phyloP scores from a whole-genome alignment of 805 yeast species.

The Tetrapisispora pingtungensis region DNA sequence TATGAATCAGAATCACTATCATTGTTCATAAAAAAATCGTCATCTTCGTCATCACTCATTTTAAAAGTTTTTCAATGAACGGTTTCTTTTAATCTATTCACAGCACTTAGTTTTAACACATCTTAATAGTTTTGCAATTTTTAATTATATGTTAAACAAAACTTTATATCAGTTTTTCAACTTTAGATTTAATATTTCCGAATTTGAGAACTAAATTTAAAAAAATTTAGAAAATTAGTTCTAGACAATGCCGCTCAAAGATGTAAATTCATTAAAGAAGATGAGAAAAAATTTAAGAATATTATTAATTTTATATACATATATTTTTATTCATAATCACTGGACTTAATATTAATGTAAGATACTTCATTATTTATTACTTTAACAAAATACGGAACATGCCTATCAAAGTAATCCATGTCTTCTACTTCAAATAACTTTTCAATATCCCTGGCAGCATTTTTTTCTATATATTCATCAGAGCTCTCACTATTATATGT shows the following conservation, averaged over 20 bases:
- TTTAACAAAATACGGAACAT: background rate
- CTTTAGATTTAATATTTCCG: background rate
- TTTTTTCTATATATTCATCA: background rate
- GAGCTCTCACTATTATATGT: background rate
- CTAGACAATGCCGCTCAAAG: too few relatives aligned
- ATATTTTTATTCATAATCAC: background rate
- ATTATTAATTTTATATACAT: background rate
- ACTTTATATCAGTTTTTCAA: too few relatives aligned
- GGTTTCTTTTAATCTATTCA: too few relatives aligned
- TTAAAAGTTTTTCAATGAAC: too few relatives aligned
- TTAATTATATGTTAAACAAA: too few relatives aligned
- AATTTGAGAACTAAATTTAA: background rate
- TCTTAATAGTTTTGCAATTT: too few relatives aligned
- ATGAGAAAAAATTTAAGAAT: background rate
- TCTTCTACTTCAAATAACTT: background rate
- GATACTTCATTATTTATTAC: background rate
- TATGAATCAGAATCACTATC: constrained; percentile 4
- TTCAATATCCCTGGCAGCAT: background rate
- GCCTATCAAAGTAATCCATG: background rate
- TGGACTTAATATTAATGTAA: background rate
- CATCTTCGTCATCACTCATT: constrained; percentile 1
- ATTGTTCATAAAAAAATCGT: constrained; percentile 8
- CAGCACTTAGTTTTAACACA: too few relatives aligned
- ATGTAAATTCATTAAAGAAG: too few relatives aligned
- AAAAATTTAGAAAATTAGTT: too few relatives aligned